Conservation (phyloP, 257 asterid genomes). For the Solanum tarijense region DNA sequence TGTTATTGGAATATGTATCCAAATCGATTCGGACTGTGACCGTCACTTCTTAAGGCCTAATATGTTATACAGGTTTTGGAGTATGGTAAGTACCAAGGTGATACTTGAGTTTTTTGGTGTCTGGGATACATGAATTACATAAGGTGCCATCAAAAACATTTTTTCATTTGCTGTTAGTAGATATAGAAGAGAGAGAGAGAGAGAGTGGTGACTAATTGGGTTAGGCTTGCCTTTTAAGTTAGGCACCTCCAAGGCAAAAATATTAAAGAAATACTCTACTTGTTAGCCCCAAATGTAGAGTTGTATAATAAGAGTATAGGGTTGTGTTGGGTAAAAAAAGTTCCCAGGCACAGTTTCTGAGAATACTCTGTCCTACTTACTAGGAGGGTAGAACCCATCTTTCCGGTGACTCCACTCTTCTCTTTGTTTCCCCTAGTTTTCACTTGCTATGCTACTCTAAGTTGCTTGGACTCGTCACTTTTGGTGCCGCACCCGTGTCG, state of each 20-base stretch:
- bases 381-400: background rate
- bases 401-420: background rate
- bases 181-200: background rate
- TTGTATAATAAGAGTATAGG: background rate
- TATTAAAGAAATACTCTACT: background rate
- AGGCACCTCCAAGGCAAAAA: background rate
- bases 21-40: background rate
- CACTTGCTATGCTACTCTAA: background rate
- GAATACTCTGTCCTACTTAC: background rate
- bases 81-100: background rate
- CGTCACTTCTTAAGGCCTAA: background rate
- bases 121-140: background rate
- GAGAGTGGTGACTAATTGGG: background rate
- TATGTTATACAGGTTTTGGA: background rate
- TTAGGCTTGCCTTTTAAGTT: background rate
- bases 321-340: background rate
- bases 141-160: background rate
- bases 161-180: background rate
- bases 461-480: too few species aligned
- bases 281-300: background rate
- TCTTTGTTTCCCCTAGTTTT: background rate
- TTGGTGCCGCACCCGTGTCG: too few species aligned
- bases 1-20: background rate
- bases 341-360: background rate
- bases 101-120: background rate